Conservation (phyloP, 2,329 filamentous ascomycete genomes). For the Botryotinia globosa region DNA sequence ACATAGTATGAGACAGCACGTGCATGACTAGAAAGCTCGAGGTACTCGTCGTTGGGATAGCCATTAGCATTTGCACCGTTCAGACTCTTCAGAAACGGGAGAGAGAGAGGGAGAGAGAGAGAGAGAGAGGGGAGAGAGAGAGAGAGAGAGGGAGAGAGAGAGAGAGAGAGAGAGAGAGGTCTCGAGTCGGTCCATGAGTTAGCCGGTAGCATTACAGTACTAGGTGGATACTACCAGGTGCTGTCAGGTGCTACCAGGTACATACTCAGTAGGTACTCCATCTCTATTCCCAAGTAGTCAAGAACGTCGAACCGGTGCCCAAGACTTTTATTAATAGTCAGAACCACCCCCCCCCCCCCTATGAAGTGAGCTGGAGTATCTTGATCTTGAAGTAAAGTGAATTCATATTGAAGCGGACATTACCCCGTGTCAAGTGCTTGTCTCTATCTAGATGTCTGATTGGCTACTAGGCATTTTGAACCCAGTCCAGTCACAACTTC, state of each 20-base stretch:
- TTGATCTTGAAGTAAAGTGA: background rate
- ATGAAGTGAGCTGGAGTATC: background rate
- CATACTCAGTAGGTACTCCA: background rate
- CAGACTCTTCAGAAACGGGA: background rate
- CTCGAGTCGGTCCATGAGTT: background rate
- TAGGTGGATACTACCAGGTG: background rate
- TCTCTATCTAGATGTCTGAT: background rate
- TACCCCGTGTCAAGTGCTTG: background rate
- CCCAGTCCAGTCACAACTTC: background rate
- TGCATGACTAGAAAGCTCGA: background rate
- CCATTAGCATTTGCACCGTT: background rate
- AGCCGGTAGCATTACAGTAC: background rate
- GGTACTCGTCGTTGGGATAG: background rate
- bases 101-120: background rate
- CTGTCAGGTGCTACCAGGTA: background rate
- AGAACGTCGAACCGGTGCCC: background rate
- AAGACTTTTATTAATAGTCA: background rate
- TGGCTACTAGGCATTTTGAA: background rate
- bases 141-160: background rate
- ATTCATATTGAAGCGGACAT: background rate
- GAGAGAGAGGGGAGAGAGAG: background rate
- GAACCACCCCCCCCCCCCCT: no score
- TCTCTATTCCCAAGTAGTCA: background rate
- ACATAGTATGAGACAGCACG: background rate
- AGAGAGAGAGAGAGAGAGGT: background rate